Evolutionary conservation across 2,329 filamentous ascomycete species (phyloP).

Genomic region (Aschersonia sp.): DNA sequence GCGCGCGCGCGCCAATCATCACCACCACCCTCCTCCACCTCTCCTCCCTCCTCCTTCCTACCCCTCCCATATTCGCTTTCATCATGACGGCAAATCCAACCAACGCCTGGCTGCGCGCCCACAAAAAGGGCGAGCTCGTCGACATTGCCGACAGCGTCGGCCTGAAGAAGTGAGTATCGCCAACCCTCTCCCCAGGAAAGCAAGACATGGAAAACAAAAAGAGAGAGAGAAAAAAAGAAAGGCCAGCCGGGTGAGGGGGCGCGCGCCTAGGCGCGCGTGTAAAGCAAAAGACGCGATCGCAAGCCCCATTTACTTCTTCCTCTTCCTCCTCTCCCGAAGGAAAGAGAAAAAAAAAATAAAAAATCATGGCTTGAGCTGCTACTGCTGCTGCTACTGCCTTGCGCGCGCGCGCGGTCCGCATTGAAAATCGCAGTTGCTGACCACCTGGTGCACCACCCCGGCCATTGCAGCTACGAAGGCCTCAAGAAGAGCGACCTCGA

Average conservation of each 20-base stretch:
- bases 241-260: no score
- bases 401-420: no score
- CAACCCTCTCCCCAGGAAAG: neutral
- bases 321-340: no score
- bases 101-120: slow-evolving; percentile 62
- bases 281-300: no score
- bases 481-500: slow-evolving; percentile 73
- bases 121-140: slow-evolving; percentile 69
- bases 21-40: neutral
- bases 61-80: neutral
- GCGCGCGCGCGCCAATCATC: slow-evolving; percentile 1
- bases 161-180: slow-evolving; percentile 56
- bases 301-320: no score
- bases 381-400: no score
- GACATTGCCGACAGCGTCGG: slow-evolving; percentile 60
- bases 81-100: slow-evolving; percentile 16
- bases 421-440: no score
- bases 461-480: slow-evolving; percentile 57
- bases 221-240: no score
- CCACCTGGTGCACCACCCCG: no score
- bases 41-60: neutral
- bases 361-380: no score
- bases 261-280: no score
- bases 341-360: no score
- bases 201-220: neutral